Base-by-base conservation (phyloP, 257 asterid genomes). In the Primulina huaijiensis region DNA sequence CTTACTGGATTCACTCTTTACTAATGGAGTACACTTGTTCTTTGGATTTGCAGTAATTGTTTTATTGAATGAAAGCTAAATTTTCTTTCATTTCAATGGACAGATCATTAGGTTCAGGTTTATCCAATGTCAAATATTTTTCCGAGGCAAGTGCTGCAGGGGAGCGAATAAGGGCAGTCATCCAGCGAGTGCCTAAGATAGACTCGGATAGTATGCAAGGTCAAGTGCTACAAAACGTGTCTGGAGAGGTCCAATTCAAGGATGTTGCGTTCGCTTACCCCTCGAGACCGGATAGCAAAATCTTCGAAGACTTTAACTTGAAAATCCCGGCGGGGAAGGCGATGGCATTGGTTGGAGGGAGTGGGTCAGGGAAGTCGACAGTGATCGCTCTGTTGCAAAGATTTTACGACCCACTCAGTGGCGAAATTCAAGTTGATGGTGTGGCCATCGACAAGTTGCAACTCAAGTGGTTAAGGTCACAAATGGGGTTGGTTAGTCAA, bases 401-500 rank as follows among this genome's bases (percentile, higher is more conserved):
- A 74, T 93, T 90, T 77, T 90, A 90, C 33, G 97, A 90, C 73
- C 99, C 97, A 17, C 68, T 82, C 11, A 76, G 74, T 0, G 99
- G 99, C 5, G 96, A 87, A 62, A 86, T 90, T 60, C 79, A 87
- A 23, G 69, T 90, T 2, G 97, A 93, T 75, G 97, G 92, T 1
- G 84, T 90, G 40, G 74, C 81, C 63, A 86, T 89, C 33, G 94
- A 89, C 67, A 87, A 85, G 79, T 40, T 93, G 80, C 96, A 90
- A 37, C 83, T 90, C 55, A 93, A 87, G 79, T 93, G 99, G 99
- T 70, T 93, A 61, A 89, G 99, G 84, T 86, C 96, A 5, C 97
- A 87, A 71, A 93, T 90, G 99, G 99, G 99, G 25, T 72, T 93
- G 64, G 97, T 93, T 14, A 93, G 99, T 75, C 99, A 93, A 57